Conservation (phyloP, 208 protist species). For the Trypanosoma grayi region DNA sequence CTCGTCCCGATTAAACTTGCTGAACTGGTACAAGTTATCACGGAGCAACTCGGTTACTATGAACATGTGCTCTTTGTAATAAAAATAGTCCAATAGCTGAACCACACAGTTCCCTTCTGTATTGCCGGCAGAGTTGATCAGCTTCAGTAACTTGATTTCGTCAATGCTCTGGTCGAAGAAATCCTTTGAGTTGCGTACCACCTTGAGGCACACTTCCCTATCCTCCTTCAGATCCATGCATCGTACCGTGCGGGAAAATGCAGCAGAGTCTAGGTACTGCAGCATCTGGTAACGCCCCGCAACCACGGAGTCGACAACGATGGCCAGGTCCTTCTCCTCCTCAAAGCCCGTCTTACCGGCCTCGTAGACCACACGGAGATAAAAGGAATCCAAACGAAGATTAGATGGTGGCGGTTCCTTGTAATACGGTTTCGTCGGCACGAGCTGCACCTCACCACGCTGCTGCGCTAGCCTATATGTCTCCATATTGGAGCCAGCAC, state of each 20-base stretch:
- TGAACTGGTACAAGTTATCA: constrained; percentile 92
- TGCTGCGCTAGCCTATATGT: constrained; percentile 30
- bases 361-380: constrained; percentile 65
- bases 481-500: constrained; percentile 41
- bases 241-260: constrained; percentile 83
- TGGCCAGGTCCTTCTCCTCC: constrained; percentile 68
- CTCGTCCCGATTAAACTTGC: constrained; percentile 65
- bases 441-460: constrained; percentile 26
- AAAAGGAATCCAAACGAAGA: constrained; percentile 41
- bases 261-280: constrained; percentile 79
- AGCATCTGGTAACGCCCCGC: constrained; percentile 86
- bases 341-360: constrained; percentile 71
- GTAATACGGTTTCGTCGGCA: constrained; percentile 43
- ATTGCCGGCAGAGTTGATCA: constrained; percentile 76
- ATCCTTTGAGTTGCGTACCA: constrained; percentile 93
- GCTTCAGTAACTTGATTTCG: constrained; percentile 92
- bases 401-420: constrained; percentile 44
- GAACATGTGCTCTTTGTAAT: constrained; percentile 92
- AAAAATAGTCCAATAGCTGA: constrained; percentile 88
- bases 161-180: constrained; percentile 94
- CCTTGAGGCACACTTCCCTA: constrained; percentile 87
- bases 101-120: constrained; percentile 72
- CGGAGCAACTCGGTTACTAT: constrained; percentile 92
- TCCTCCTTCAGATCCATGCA: constrained; percentile 68
- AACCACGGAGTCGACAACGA: constrained; percentile 67